Conservation (phyloP, 352 stramenopile species). For the Phytophthora aleatoria region DNA sequence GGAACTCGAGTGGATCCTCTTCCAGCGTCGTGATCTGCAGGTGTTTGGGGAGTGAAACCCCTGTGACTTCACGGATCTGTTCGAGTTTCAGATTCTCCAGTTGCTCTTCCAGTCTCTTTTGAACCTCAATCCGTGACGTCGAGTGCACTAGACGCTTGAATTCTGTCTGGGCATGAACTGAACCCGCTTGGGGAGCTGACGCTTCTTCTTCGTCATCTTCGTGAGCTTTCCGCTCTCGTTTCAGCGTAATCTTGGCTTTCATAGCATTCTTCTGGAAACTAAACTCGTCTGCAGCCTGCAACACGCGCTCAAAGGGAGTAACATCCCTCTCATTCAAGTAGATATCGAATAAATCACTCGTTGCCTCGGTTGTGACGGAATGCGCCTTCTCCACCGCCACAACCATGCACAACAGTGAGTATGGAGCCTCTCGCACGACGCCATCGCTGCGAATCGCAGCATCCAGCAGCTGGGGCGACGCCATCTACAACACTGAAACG, state of each 20-base stretch:
- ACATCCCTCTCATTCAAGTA: slow-evolving; percentile 21
- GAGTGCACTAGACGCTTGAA: slow-evolving; percentile 26
- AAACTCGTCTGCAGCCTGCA: slow-evolving; percentile 21
- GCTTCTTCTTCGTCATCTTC: slow-evolving; percentile 9
- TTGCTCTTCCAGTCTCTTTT: slow-evolving; percentile 13
- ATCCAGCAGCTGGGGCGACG: slow-evolving; percentile 20
- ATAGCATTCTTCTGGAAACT: slow-evolving; percentile 18
- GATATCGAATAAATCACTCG: background rate
- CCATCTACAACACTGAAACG: slow-evolving; percentile 14
- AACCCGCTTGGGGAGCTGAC: background rate
- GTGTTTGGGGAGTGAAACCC: slow-evolving; percentile 16
- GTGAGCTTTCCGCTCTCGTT: slow-evolving; percentile 3
- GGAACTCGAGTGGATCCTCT: slow-evolving; percentile 37
- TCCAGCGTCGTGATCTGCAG: slow-evolving; percentile 19
- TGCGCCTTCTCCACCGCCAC: slow-evolving; percentile 25
- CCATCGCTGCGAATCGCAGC: slow-evolving; percentile 27
- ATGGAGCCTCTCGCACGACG: slow-evolving; percentile 23
- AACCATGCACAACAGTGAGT: slow-evolving; percentile 31
- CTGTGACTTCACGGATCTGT: slow-evolving; percentile 1
- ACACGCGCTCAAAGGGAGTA: slow-evolving; percentile 24
- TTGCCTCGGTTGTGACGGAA: background rate
- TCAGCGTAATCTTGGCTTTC: slow-evolving; percentile 1
- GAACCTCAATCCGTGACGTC: slow-evolving; percentile 2
- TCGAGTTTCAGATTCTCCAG: slow-evolving; percentile 4
- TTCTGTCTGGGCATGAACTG: slow-evolving; percentile 10